Percentiles rank a stretch among this genome's conserved stretches.
phyloP scores from a whole-genome alignment of 257 asterid species.

The Solanum medicagineum region DNA sequence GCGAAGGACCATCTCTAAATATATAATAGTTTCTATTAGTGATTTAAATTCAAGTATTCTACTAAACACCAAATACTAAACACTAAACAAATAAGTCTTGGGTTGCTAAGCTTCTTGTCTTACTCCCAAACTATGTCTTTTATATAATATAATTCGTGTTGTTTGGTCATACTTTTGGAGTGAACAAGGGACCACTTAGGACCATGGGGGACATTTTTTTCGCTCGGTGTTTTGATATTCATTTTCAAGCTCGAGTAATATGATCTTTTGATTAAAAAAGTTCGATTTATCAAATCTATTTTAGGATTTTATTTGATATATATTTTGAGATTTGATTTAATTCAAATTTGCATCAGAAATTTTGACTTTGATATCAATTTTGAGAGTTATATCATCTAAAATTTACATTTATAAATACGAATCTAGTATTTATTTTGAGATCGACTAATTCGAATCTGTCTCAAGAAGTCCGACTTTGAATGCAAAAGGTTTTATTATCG shows the following conservation, averaged over 20 bases:
- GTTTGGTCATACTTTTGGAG: background rate
- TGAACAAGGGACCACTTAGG: slow-evolving; percentile 4
- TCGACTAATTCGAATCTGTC: background rate
- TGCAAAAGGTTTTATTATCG: fast-evolving
- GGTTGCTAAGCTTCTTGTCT: slow-evolving; percentile 8
- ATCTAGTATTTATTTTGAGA: background rate
- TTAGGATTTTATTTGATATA: background rate
- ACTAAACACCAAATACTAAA: background rate
- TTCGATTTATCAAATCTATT: background rate
- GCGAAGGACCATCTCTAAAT: background rate
- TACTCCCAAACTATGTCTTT: background rate
- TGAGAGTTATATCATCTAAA: background rate
- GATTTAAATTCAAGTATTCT: background rate
- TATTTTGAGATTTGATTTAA: too few species aligned
- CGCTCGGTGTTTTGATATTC: background rate
- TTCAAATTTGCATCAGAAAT: background rate
- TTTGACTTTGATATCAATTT: background rate
- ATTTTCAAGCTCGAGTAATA: background rate
- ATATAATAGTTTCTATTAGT: background rate
- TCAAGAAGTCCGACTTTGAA: background rate
- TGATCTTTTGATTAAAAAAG: background rate
- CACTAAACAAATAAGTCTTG: background rate
- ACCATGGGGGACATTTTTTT: background rate
- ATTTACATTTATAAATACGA: background rate
- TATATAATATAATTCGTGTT: background rate